These are phyloP conservation scores for Chaetomidium leptoderma DNA, from an alignment of 495 filamentous ascomycete species.

Conservation along the genomic window DNA sequence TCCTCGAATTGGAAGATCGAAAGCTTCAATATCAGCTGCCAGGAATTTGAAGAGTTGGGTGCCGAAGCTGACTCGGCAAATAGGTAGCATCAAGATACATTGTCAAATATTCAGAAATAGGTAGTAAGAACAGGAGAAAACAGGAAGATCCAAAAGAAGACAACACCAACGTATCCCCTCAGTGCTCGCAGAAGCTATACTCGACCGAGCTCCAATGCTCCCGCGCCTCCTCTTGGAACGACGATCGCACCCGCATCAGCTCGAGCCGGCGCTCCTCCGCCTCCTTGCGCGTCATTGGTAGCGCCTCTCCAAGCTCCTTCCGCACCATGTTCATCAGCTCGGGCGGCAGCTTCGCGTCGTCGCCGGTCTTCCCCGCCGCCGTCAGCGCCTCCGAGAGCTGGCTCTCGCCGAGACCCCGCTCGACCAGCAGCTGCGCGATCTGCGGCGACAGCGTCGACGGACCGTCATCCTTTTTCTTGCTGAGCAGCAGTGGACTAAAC, in stretches of 20 bases:
- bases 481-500: conserved; percentile 5
- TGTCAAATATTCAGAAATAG: too few relatives aligned
- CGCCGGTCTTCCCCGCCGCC: neutral
- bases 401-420: conserved; percentile 26
- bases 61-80: too few relatives aligned
- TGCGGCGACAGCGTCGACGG: conserved; percentile 19
- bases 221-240: conserved; percentile 1
- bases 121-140: too few relatives aligned
- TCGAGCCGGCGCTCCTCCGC: conserved; percentile 43
- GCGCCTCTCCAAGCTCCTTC: conserved; percentile 19
- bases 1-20: too few relatives aligned
- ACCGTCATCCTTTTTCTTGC: neutral
- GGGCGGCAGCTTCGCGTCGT: conserved; percentile 25
- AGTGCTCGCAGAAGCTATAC: conserved; percentile 22
- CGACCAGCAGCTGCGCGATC: conserved; percentile 32
- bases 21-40: too few relatives aligned
- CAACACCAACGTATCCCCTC: too few relatives aligned
- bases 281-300: conserved; percentile 41
- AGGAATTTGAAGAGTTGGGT: too few relatives aligned
- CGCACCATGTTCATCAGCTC: conserved; percentile 42
- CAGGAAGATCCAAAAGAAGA: too few relatives aligned
- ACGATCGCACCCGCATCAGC: conserved; percentile 46
- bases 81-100: too few relatives aligned
- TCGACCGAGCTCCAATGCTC: neutral
- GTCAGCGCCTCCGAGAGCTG: conserved; percentile 24